Percentiles rank a stretch among this genome's conserved stretches.
Conservation (phyloP, 2,329 filamentous ascomycete species). For the Colletotrichum shisoi region DNA sequence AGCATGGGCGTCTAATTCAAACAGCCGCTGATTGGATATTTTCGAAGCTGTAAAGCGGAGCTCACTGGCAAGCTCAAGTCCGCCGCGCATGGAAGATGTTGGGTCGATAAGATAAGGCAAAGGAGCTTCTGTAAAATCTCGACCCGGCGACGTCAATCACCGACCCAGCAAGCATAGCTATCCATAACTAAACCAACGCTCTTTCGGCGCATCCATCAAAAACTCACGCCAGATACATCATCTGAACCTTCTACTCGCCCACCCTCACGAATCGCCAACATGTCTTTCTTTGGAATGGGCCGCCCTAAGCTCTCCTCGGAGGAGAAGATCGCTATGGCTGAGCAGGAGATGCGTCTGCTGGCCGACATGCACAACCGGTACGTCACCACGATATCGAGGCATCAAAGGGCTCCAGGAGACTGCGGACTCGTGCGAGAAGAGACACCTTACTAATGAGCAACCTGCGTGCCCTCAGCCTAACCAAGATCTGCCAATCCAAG, state of each 20-base stretch:
- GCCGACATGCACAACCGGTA: constrained; percentile 99
- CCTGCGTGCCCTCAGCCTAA: constrained; percentile 64
- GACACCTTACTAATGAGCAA: neutral
- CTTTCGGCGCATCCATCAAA: constrained; percentile 7
- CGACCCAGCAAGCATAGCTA: constrained; percentile 17
- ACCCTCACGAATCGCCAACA: constrained; percentile 43
- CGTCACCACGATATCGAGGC: constrained; percentile 24
- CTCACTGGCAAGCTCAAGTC: constrained; percentile 1
- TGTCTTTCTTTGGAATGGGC: constrained; percentile 60
- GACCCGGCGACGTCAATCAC: constrained; percentile 33
- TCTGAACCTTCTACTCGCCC: neutral
- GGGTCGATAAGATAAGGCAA: constrained; percentile 36
- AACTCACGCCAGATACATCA: neutral
- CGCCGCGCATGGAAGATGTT: neutral
- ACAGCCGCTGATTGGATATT: constrained; percentile 12
- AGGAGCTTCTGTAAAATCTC: constrained; percentile 40
- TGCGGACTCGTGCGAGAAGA: neutral
- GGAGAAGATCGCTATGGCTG: constrained; percentile 95
- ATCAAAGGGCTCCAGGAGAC: neutral
- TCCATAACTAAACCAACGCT: constrained; percentile 19
- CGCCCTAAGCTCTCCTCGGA: constrained; percentile 87
- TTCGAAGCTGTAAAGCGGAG: neutral
- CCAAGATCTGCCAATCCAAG: constrained; percentile 90
- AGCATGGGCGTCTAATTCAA: neutral
- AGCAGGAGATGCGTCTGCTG: constrained; percentile 97